Base-by-base conservation (phyloP, 306 rosid genomes). In the Dalbergia cochinchinensis region DNA sequence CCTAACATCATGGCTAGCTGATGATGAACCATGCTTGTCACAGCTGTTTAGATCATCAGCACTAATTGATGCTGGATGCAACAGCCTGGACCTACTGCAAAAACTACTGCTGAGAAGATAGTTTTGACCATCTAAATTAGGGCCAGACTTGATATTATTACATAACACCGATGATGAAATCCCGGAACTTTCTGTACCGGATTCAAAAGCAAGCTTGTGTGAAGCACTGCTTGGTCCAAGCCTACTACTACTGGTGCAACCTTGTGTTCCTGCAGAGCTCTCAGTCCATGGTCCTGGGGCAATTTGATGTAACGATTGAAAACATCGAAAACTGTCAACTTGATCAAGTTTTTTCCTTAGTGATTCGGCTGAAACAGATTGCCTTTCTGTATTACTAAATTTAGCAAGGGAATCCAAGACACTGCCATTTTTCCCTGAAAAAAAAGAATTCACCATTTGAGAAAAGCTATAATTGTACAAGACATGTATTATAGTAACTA, bases 161-260 rank as follows among this genome's bases (percentile, higher is more conserved):
- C 69, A n/a, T 48, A 42, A 73, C 18, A 55, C 66, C 50, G 41
- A 35, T 11, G 84, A 55, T 34, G 92, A 76, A 80, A 83, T 51
- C 80, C 78, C 69, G 9, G 87, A 84, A 69, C 34, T 72, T 65
- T 8, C 67, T 75, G 67, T 55, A 41, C 72, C 71, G 62, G 65
- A 58, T 62, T 20, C 71, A 37, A 82, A 57, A 73, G 69, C 72
- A 48, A 73, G 85, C 60, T 64, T 31, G 65, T 13, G 66, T 44
- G 80, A 80, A 62, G 77, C 78, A 73, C 71, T 42, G 58, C 68
- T 84, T 10, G 65, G 75, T 87, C 82, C 87, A 73, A 70, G 60
- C 64, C 76, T 69, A 20, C 70, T 50, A 14, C 77, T 74, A 78
- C 69, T 61, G 10, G 18, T 19, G 48, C 76, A 62, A 69, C 19